Percentiles rank a stretch among this genome's conserved stretches.
phyloP scores from a whole-genome alignment of 345 rosid genomes.

The Clarkia xantiana region DNA sequence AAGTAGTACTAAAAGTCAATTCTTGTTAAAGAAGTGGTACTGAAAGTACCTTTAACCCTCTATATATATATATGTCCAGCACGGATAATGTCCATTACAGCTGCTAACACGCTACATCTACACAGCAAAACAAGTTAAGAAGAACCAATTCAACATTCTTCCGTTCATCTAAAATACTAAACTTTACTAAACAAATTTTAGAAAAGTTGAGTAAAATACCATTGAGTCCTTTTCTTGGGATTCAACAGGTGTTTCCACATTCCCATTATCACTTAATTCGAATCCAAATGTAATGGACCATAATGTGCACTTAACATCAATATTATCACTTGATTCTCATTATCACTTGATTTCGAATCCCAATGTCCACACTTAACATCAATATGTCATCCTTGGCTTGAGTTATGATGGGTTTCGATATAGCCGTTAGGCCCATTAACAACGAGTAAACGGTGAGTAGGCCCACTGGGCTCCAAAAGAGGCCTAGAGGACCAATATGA shows the following conservation, averaged over 20 bases:
- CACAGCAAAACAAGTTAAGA: slow-evolving; percentile 8
- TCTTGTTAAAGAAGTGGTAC: too few relatives aligned
- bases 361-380: slow-evolving; percentile 74
- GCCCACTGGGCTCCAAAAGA: too few relatives aligned
- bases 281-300: slow-evolving; percentile 49
- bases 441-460: too few relatives aligned
- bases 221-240: slow-evolving; percentile 32
- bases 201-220: slow-evolving; percentile 16
- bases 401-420: too few relatives aligned
- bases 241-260: slow-evolving; percentile 24
- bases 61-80: slow-evolving; percentile 94
- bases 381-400: slow-evolving; percentile 41
- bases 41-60: too few relatives aligned
- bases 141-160: neutral
- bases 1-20: too few relatives aligned
- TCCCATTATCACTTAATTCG: slow-evolving; percentile 23
- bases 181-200: neutral
- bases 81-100: slow-evolving; percentile 83
- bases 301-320: too few relatives aligned
- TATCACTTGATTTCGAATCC: too few relatives aligned
- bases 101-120: slow-evolving; percentile 73
- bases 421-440: too few relatives aligned
- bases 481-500: too few relatives aligned
- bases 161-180: neutral
- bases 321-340: too few relatives aligned